A percentile compares a stretch with the other conserved stretches of the same genome.
Evolutionary conservation across 2,329 filamentous ascomycete species (phyloP).

Genomic region (Pseudogymnoascus sp.): DNA sequence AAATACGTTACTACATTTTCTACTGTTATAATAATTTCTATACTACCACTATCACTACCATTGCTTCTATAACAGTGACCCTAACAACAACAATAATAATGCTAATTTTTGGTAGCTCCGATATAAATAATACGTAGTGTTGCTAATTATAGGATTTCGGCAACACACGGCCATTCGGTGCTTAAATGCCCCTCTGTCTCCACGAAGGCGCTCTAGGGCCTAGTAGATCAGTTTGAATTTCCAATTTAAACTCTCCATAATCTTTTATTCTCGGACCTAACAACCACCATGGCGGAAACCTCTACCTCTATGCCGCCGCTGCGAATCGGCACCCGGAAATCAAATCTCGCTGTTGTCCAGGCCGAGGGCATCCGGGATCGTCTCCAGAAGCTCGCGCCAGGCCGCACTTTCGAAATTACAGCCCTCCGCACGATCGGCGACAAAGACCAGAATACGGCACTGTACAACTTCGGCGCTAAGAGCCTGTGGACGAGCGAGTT

Average conservation of each 20-base stretch:
- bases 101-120: too few relatives aligned
- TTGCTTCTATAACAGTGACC: too few relatives aligned
- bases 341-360: constrained; percentile 72
- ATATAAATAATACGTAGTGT: too few relatives aligned
- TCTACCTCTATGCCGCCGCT: constrained; percentile 11
- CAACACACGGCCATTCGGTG: neutral
- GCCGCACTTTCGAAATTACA: neutral
- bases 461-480: constrained; percentile 81
- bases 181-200: neutral
- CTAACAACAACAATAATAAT: too few relatives aligned
- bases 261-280: neutral
- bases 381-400: constrained; percentile 47
- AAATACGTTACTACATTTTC: too few relatives aligned
- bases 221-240: neutral
- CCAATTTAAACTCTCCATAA: neutral
- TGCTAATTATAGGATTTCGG: neutral
- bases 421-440: constrained; percentile 57
- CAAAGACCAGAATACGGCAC: constrained; percentile 75
- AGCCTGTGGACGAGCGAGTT: constrained; percentile 88
- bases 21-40: too few relatives aligned
- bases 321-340: constrained; percentile 69
- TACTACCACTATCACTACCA: too few relatives aligned
- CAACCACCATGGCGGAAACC: constrained; percentile 8
- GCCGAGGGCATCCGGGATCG: constrained; percentile 60
- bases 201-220: neutral